These are phyloP conservation scores for Pythium scleroteichum DNA, from an alignment of 352 stramenopile species.

Conservation along the genomic window DNA sequence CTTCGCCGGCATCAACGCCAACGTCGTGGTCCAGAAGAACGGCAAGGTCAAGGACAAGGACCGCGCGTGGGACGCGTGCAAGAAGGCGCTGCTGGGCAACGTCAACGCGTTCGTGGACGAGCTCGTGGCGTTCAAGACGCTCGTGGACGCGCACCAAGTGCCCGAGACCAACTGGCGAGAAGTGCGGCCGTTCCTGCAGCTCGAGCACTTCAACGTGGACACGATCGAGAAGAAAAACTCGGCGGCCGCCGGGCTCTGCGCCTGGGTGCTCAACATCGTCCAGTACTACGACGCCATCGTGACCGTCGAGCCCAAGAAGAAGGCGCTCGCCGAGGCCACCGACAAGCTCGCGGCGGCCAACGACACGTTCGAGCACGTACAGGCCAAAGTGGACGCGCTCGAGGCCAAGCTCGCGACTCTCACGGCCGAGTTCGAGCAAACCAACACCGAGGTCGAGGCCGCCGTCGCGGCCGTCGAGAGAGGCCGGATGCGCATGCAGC, in stretches of 20 bases:
- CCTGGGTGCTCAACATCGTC: conserved; percentile 92
- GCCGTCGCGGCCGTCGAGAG: conserved; percentile 86
- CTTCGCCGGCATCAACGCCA: conserved; percentile 72
- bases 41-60: conserved; percentile 95
- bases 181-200: conserved; percentile 72
- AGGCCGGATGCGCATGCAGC: conserved; percentile 88
- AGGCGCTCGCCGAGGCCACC: conserved; percentile 69
- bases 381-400: conserved; percentile 86
- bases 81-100: conserved; percentile 92
- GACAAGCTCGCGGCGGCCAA: conserved; percentile 87
- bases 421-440: conserved; percentile 84
- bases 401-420: conserved; percentile 83
- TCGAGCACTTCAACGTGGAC: conserved; percentile 83
- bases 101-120: conserved; percentile 94
- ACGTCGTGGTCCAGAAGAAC: conserved; percentile 88
- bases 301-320: conserved; percentile 93
- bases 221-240: conserved; percentile 86
- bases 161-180: conserved; percentile 84
- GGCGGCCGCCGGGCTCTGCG: conserved; percentile 69
- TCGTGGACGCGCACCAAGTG: conserved; percentile 67
- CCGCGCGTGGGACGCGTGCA: conserved; percentile 90
- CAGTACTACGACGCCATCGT: conserved; percentile 95
- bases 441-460: conserved; percentile 89
- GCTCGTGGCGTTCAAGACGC: conserved; percentile 79
- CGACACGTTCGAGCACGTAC: conserved; percentile 83